Evolutionary conservation across 1,139 yeast species (phyloP).

Genomic region (Tardiomyces depauwii): DNA sequence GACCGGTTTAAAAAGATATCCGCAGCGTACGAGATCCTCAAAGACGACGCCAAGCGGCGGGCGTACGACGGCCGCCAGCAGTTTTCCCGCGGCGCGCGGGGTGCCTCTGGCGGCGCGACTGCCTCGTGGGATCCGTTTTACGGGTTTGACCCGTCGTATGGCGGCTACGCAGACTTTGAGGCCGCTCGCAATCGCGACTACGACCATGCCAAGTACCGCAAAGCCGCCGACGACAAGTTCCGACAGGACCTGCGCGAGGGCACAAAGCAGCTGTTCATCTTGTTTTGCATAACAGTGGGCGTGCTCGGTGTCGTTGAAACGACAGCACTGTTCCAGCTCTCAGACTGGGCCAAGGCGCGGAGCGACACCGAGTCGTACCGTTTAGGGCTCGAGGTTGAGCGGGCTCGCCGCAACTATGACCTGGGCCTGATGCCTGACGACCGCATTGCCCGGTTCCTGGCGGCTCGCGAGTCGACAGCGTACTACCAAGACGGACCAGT

Average conservation of each 20-base stretch:
- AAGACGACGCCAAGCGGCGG: conserved; percentile 39
- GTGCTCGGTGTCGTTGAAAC: conserved; percentile 20
- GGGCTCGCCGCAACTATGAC: conserved; percentile 17
- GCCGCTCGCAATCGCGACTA: conserved; percentile 7
- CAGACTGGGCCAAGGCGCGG: conserved; percentile 12
- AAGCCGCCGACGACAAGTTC: conserved; percentile 14
- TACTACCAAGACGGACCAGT: conserved; percentile 3
- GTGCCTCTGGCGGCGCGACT: not conserved
- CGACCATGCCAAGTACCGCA: not conserved
- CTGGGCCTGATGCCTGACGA: conserved; percentile 17
- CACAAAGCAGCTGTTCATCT: conserved; percentile 17
- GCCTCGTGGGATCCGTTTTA: not conserved
- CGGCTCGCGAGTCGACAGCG: conserved; percentile 14
- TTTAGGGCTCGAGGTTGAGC: conserved; percentile 14
- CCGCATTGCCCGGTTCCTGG: conserved; percentile 20
- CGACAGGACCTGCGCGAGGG: conserved; percentile 19
- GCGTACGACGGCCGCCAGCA: conserved; percentile 28
- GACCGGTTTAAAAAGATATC: conserved; percentile 60
- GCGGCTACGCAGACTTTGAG: not conserved
- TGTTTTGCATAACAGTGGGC: conserved; percentile 14
- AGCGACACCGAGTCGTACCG: conserved; percentile 12
- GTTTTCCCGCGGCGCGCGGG: not conserved
- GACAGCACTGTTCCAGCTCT: conserved; percentile 13
- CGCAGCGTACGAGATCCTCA: conserved; percentile 62
- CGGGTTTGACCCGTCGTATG: not conserved